These are phyloP conservation scores for Diaporthe humulicola DNA, from an alignment of 2,329 filamentous ascomycete species.

Conservation along the genomic window DNA sequence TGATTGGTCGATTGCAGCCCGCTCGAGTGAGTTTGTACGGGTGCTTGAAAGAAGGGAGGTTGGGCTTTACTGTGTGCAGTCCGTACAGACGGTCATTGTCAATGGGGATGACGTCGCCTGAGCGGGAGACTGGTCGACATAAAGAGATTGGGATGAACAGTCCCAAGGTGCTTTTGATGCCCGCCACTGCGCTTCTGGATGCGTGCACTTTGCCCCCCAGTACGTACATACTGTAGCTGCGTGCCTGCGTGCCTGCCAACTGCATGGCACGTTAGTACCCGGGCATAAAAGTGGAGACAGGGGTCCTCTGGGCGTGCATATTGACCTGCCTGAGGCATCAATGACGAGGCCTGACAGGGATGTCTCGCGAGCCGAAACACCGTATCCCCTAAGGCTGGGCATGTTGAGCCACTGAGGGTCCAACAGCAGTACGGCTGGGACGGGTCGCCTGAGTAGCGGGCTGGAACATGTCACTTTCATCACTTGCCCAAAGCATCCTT, in stretches of 20 bases:
- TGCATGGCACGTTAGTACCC: background rate
- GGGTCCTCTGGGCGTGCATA: background rate
- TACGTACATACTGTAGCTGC: background rate
- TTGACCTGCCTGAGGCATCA: constrained; percentile 28
- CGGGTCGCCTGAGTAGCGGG: constrained; percentile 20
- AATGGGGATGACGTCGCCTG: constrained; percentile 1
- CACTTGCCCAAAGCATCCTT: constrained; percentile 18
- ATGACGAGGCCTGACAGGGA: constrained; percentile 22
- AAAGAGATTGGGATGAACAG: constrained; percentile 5
- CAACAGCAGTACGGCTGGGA: background rate
- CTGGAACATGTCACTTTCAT: constrained; percentile 28
- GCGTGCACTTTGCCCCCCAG: background rate
- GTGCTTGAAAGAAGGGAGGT: background rate
- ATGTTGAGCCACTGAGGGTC: background rate
- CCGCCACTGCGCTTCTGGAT: background rate
- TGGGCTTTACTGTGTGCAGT: background rate
- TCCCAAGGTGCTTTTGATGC: background rate
- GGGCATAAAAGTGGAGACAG: background rate
- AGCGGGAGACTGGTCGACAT: background rate
- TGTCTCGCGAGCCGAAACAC: constrained; percentile 24
- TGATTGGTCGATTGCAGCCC: background rate
- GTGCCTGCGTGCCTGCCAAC: background rate
- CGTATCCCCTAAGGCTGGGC: constrained; percentile 1
- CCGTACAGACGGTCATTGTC: background rate
- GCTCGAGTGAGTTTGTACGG: background rate